Base-by-base conservation (phyloP, 768 basidiomycete genomes). In the Termitomyces sp. region DNA sequence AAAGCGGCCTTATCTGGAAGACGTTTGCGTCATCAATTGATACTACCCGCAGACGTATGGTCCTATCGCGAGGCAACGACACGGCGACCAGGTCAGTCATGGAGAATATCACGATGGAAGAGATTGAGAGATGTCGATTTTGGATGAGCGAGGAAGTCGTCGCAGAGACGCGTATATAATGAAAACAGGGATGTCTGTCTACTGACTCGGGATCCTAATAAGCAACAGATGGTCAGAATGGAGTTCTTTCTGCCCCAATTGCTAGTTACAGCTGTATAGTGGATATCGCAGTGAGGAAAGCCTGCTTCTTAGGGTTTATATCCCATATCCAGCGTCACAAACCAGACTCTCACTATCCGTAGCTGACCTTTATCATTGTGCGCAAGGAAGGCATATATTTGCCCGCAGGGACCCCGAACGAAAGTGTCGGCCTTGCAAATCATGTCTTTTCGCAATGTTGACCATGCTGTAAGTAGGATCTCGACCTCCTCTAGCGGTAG, bases 81-180 rank as follows among this genome's bases (percentile, higher is more conserved):
- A 27, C 13, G 7, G 13, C 3, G 20, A 45, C 61, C 0, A 48
- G 45, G 16, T 72, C 69, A 1, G 47, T 42, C 3, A 72, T 75
- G 68, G 67, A 72, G 56, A 57, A 48, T 34, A 65, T 75, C 34
- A 64, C 71, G 4, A 47, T 62, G 27, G 69, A 62, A 1, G 66
- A 77, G 33, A 69, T 73, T 9, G 62, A 68, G 51, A 67, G 76
- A 48, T 78, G 76, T 61, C 58, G 65, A 46, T 78, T 78, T 59
- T 78, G 76, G 76, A 78, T 76, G 76, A 72, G 72, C 48, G 68
- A 68, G 43, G 64, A 67, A 8, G 73, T 76, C 2, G 66, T 65
- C 0, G 67, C 60, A 2, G 70, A 77, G 59, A 76, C 74, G 13
- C 65, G 69, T 6, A 57, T 74, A 53, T 74, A 32, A 68, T 2